Evolutionary conservation across 441 rosid species (phyloP).

Genomic region (Euphorbia schlechtendalii): DNA sequence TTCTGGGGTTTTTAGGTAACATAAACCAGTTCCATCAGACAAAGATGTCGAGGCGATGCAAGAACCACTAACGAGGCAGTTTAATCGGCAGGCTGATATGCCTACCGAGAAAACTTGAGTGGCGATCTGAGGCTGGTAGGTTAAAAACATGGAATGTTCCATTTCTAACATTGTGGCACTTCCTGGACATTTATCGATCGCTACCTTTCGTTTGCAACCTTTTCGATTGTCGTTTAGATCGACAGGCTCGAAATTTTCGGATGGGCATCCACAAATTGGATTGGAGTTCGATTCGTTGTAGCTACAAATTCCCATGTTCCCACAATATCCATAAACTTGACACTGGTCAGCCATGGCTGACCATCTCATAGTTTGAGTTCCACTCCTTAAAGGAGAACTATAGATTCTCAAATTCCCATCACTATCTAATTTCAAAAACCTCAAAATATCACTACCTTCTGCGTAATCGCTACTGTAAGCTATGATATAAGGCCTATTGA

Average conservation of each 20-base stretch:
- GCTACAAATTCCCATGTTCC: conserved; percentile 14
- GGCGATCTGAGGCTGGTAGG: conserved; percentile 15
- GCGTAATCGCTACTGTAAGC: conserved; percentile 69
- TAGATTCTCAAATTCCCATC: conserved; percentile 78
- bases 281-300: conserved; percentile 13
- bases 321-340: conserved; percentile 20
- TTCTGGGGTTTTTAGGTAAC: conserved; percentile 12
- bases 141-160: conserved; percentile 7
- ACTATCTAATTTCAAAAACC: conserved; percentile 49
- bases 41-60: conserved; percentile 10
- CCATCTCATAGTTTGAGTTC: conserved; percentile 13
- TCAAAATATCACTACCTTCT: conserved; percentile 42
- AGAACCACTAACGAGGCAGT: conserved; percentile 1
- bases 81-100: conserved; percentile 10
- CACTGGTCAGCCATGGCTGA: conserved; percentile 19
- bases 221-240: conserved; percentile 8
- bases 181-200: conserved; percentile 10
- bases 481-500: conserved; percentile 21
- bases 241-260: conserved; percentile 8
- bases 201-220: conserved; percentile 14
- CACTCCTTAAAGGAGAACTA: conserved; percentile 27
- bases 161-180: conserved; percentile 16
- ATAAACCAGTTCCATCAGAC: conserved; percentile 16
- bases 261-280: conserved; percentile 13
- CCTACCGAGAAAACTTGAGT: conserved; percentile 3